Base-by-base conservation (phyloP, 2,329 filamentous ascomycete species). In the Pseudocercospora macadamiae region DNA sequence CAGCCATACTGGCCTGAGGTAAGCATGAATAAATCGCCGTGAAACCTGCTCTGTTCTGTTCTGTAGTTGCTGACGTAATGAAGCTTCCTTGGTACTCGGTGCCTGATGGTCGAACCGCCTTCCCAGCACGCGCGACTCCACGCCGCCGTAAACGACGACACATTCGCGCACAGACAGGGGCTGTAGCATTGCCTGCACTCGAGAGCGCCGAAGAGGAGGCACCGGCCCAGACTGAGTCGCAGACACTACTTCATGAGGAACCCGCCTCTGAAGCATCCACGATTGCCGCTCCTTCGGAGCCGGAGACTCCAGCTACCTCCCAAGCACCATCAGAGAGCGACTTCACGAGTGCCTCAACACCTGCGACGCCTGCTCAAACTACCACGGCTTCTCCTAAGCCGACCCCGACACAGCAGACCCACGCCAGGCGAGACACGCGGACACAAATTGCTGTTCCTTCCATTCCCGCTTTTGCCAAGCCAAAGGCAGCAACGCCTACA, bases 41-140 rank as follows among this genome's bases (percentile, higher is more conserved):
- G 7, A 34, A 52, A n/a, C n/a, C n/a, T n/a, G n/a, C n/a, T n/a
- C n/a, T n/a, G n/a, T 28, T 26, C 7, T 30, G 21, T 32, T 12
- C 25, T 32, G 4, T 14, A 19, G 32, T 28, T 45, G 51, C 57
- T 64, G 53, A 63, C 60, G 21, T 48, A 53, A 39, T 48, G 7
- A 63, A 83, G 79, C 73, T 87, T 18, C 85, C 85, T 9, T 87
- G 85, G 85, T 77, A 84, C 30, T 87, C 84, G 10, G 78, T 82
- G 25, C 78, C 82, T 14, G 80, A 82, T 18, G 74, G 61, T 26
- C 55, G 60, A 19, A 49, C 73, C 28, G 73, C 79, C 2, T 87
- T 87, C 66, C 84, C 85, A 3, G 72, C 79, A 14, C 77, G 79
- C 68, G 76, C 77, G 49, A 76, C 79, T 12, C 74, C 76, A 53